phyloP scores from a whole-genome alignment of 176 grass and related monocot species.

The Phoenix dactylifera region DNA sequence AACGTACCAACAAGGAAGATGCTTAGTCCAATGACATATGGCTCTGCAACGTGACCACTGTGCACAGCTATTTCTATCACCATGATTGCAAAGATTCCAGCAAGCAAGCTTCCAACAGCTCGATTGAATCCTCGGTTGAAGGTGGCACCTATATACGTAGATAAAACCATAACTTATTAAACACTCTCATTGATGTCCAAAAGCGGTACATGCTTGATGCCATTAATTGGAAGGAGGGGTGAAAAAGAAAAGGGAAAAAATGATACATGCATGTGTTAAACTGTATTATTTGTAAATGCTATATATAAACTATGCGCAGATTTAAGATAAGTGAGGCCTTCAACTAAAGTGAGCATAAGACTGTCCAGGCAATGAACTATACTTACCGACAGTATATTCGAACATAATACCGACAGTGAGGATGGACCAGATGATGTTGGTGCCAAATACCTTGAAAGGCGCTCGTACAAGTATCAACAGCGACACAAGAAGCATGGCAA shows the following conservation, averaged over 20 bases:
- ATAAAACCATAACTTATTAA: slow-evolving; percentile 5
- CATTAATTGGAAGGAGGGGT: no score
- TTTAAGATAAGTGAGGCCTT: no score
- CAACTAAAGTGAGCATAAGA: no score
- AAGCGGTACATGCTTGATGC: no score
- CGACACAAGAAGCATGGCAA: slow-evolving; percentile 48
- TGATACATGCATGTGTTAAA: no score
- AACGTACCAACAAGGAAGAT: slow-evolving; percentile 51
- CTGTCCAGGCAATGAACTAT: neutral
- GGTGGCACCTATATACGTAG: slow-evolving; percentile 28
- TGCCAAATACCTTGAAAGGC: slow-evolving; percentile 39
- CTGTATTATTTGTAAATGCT: no score
- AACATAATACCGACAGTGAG: slow-evolving; percentile 56
- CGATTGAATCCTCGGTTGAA: slow-evolving; percentile 52
- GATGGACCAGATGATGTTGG: slow-evolving; percentile 46
- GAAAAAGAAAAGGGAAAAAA: no score
- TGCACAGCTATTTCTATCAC: slow-evolving; percentile 30
- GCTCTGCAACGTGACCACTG: slow-evolving; percentile 10
- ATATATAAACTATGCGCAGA: no score
- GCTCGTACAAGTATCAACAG: slow-evolving; percentile 29
- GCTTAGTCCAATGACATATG: slow-evolving; percentile 45
- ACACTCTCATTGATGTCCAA: no score
- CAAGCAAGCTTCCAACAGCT: slow-evolving; percentile 31
- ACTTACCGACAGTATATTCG: slow-evolving; percentile 66
- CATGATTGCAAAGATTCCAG: slow-evolving; percentile 21